Evolutionary conservation across 768 basidiomycete genomes (phyloP).

Genomic region (Russula sp.): DNA sequence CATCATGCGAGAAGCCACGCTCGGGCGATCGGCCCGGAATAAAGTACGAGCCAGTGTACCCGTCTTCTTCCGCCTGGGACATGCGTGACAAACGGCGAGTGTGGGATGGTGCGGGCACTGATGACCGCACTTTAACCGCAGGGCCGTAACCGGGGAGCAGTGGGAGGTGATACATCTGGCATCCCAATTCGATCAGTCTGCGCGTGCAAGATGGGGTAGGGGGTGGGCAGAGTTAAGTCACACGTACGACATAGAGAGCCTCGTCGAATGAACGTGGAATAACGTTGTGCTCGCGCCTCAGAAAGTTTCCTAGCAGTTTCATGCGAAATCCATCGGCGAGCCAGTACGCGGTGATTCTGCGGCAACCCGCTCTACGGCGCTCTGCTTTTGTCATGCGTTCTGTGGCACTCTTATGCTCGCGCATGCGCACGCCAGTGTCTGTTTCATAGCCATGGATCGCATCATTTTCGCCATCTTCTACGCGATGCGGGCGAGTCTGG

Average conservation of each 20-base stretch:
- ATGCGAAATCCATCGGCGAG: conserved; percentile 81
- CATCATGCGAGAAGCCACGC: conserved; percentile 37
- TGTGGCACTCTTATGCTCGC: conserved; percentile 72
- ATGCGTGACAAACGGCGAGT: conserved; percentile 61
- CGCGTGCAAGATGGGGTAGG: neutral
- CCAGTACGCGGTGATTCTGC: conserved; percentile 86
- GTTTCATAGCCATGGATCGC: conserved; percentile 62
- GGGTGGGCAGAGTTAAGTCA: neutral
- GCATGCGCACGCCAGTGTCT: conserved; percentile 43
- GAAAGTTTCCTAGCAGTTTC: conserved; percentile 77
- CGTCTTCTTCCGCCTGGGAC: conserved; percentile 86
- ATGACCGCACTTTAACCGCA: conserved; percentile 81
- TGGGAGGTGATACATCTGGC: conserved; percentile 89
- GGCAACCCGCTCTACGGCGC: conserved; percentile 74
- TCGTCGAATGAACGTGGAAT: conserved; percentile 86
- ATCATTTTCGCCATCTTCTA: conserved; percentile 41
- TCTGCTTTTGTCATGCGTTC: conserved; percentile 89
- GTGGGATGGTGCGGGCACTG: conserved; percentile 52
- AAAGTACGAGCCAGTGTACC: conserved; percentile 88
- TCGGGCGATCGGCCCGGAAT: conserved; percentile 36
- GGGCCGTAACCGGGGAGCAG: conserved; percentile 89
- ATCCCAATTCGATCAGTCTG: conserved; percentile 3
- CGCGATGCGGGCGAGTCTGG: conserved; percentile 66
- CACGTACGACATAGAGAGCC: conserved; percentile 86
- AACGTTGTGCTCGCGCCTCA: conserved; percentile 94